Evolutionary conservation across 768 basidiomycete genomes (phyloP), one percentile per base, ranked within the genome.

Genomic region (Imleria badia): DNA sequence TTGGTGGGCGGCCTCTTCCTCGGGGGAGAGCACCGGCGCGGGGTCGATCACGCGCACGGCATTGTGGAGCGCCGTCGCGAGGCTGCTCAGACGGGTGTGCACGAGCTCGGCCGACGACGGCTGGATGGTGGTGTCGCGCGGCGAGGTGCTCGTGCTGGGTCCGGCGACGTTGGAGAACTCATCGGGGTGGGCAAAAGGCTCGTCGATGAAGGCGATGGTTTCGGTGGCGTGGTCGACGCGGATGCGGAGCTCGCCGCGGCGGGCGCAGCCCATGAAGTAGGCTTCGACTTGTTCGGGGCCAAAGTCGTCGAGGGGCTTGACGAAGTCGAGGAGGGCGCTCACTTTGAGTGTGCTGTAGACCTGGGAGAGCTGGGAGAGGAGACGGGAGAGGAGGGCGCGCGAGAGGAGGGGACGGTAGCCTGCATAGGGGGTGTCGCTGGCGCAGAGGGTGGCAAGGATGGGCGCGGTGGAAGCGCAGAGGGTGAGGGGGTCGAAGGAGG

Each of bases 221-320:
- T 92, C 90, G 4, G 81, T 82, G 30, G 88, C 86, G 69, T 99
- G 96, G 72, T 98, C 93, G 42, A 98, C 84, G 15, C 86, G 85
- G 58, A 97, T 87, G 62, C 75, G 80, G 45, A 98, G 81, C 70
- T 97, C 94, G 36, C 92, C 91, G 9, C 88, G 83, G 44, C 87
- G 83, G 41, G 92, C 91, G 54, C 93, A 92, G 34, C 88, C 86
- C 90, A 97, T 96, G 59, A 98, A 75, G 72, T 96, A 98, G 5
- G 89, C 88, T 73, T 98, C 94, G 59, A 87, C 77, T 67, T 88
- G 85, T 56, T 87, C 85, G n/a, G 84, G 81, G 5, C 76, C 78
- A 34, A 81, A 66, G 7, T 76, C 80, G 13, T 81, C 82, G 19
- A 92, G 76, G 39, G 96, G 94, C 1, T 82, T 79, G 45, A 91